phyloP scores from a whole-genome alignment of 2,329 filamentous ascomycete genomes.

The Phyllosticta citrichinensis region DNA sequence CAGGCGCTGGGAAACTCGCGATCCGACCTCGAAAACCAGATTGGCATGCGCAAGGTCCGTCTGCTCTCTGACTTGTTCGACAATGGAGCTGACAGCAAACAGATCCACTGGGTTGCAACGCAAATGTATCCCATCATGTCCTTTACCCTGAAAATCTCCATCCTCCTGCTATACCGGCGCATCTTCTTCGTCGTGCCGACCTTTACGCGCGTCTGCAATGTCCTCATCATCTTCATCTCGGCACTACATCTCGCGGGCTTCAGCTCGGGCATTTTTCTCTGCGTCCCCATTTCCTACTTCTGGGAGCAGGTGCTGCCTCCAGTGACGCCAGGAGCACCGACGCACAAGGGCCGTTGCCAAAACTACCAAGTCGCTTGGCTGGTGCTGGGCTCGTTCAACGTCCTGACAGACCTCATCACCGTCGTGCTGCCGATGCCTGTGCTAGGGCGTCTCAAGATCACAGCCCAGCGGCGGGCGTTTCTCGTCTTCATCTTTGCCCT shows the following conservation, averaged over 20 bases:
- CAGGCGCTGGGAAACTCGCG: background rate
- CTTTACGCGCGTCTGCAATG: background rate
- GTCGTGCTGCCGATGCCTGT: background rate
- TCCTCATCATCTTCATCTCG: background rate
- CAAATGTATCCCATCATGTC: background rate
- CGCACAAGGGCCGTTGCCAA: background rate
- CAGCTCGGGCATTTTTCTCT: background rate
- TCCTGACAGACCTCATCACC: background rate
- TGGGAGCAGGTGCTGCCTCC: background rate
- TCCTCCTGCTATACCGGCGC: conserved; percentile 2
- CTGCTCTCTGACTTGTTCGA: no score
- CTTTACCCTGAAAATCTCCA: background rate
- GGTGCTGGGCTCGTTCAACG: background rate
- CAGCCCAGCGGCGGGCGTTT: background rate
- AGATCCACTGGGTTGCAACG: background rate
- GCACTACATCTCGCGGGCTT: background rate
- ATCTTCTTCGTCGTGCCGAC: background rate
- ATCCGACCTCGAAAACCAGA: background rate
- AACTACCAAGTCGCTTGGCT: background rate
- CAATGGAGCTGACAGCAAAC: background rate
- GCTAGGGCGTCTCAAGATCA: background rate
- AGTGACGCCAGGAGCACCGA: background rate
- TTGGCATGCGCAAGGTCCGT: background rate
- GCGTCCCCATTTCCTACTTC: background rate
- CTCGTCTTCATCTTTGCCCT: background rate